Evolutionary conservation across 305 asterid species (phyloP), one percentile per base, ranked within the genome.

Genomic region (Nicotiana rustica): DNA sequence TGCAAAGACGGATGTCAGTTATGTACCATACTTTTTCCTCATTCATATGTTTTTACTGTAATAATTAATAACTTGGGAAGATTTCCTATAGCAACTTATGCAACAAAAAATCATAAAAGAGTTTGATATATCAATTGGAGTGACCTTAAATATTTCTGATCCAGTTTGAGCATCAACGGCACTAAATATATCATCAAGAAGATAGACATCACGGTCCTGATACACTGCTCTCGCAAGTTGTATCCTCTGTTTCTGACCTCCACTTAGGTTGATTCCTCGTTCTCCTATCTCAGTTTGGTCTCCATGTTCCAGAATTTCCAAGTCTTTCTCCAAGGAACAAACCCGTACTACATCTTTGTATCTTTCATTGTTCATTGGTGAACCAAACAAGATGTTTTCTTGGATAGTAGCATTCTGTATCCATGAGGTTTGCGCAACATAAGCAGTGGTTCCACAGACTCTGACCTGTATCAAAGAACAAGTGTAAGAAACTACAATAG

Each of bases 141-240:
- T 13, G 59, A 94, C 98, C 95, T 92, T 94, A 69, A 93, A 94
- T 83, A 94, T 91, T 80, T 93, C 92, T 17, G 97, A 82, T 57
- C 97, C 98, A 2, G 98, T 93, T 83, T 94, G 97, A 88, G 98
- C 98, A 93, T 94, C 98, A 67, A 94, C 97, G 1, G 98, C 98
- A 75, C 98, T 94, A 79, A 94, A 94, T 29, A 91, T 65, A 78
- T 94, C 98, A 73, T 94, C 98, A 10, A 94, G 97, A 69, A 94
- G 88, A 90, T 93, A 93, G 64, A 94, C 79, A 82, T 93, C 97
- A 47, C 88, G 85, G 70, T 93, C 94, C 81, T 94, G 97, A 91
- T 94, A 94, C 0, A 93, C 92, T 10, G 98, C 97, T 87, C 98
- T 87, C 4, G 98, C 98, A 5, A 94, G 96, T 82, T 94, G 97